Base-by-base conservation (phyloP, 2,329 filamentous ascomycete species). In the Oidium heveae region DNA sequence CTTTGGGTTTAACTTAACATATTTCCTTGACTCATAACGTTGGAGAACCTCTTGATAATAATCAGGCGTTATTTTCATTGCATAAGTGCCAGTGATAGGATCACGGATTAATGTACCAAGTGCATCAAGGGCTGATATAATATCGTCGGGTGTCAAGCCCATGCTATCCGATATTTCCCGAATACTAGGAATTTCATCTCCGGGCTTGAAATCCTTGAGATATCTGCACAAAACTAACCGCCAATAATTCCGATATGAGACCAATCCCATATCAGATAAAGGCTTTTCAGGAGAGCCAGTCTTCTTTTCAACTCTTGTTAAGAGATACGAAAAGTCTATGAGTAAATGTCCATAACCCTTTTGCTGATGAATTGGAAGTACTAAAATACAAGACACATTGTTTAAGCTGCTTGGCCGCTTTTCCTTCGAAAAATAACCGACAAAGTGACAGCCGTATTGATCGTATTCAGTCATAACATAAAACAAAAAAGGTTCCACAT, bases 351-450 rank as follows among this genome's bases (percentile, higher is more conserved):
- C 91, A 61, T 96, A 98, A 56, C 91, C 91, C 67, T 95, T 94
- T 55, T 93, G 82, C 69, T 95, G 89, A 65, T 96, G 91, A 55
- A 96, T 95, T 0, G 91, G 91, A 41, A 98, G 71, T 4, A 94
- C 94, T 51, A 98, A 71, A 61, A 98, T 98, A 67, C 91, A 98
- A 9, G 87, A 95, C 51, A 98, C 91, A 60, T 98, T 98, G 67
- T 98, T 96, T 61, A 88, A 82, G 57, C 87, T 94, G 67, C 86
- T 89, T 1, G 86, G 83, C 46, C 93, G 76, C 69, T 98, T 98
- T 69, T 98, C 91, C 66, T 98, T 98, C 53, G 91, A 96, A 63
- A 98, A 98, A 65, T 98, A 98, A n/a, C 91, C 91, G 28, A 96
- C 89, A 61, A 98, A 91, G 65, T 95, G 91, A 64, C 91, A 95